A percentile compares a stretch with the other conserved stretches of the same genome.
Evolutionary conservation across 306 rosid genomes (phyloP).

Genomic region (Abrus precatorius): DNA sequence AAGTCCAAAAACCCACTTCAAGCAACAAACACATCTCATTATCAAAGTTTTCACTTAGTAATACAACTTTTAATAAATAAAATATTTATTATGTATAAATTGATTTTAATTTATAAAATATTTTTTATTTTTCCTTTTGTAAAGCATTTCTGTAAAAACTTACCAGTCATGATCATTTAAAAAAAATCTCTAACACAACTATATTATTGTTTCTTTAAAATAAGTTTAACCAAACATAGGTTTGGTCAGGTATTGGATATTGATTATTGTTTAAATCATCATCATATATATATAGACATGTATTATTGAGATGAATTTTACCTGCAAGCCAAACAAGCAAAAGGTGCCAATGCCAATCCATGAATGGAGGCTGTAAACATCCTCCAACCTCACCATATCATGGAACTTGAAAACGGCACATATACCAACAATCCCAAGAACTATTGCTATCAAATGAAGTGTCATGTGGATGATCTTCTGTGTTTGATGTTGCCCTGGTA

Average conservation of each 20-base stretch:
- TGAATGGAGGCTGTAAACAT: constrained; percentile 81
- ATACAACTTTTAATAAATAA: no score
- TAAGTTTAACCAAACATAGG: no score
- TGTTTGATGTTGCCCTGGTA: constrained; percentile 12
- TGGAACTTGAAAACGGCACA: constrained; percentile 85
- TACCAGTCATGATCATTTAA: no score
- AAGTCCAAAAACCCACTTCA: constrained; percentile 80
- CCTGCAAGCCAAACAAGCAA: constrained; percentile 80
- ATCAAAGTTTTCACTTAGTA: not conserved
- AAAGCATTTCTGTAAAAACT: no score
- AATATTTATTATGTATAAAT: no score
- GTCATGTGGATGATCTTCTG: constrained; percentile 68
- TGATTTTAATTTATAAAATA: no score
- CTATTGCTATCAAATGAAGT: constrained; percentile 66
- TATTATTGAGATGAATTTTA: constrained; percentile 30
- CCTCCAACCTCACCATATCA: constrained; percentile 52
- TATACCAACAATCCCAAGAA: constrained; percentile 71
- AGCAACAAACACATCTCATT: not conserved
- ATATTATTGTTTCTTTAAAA: no score
- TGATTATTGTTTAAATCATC: no score
- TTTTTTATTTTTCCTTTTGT: no score
- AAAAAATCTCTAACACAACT: no score
- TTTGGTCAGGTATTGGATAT: no score
- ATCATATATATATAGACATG: no score
- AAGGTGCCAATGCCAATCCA: constrained; percentile 91